Evolutionary conservation across 1,284 basidiomycete genomes (phyloP).

Genomic region (Microbotryum lychnidis-dioicae): DNA sequence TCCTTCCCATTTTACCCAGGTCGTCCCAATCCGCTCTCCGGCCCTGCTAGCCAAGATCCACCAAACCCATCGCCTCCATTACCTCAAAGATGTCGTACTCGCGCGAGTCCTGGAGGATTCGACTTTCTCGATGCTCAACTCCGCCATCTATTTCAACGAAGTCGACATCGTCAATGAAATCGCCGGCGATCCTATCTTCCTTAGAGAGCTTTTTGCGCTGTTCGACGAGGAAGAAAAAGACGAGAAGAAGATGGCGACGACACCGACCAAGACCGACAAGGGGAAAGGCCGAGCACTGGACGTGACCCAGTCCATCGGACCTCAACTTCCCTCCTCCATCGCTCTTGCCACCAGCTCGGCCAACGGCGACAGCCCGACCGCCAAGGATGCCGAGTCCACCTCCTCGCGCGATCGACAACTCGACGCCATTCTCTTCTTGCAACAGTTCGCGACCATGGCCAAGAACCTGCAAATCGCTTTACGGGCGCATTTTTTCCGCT

Average conservation of each 20-base stretch:
- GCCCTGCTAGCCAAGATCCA: slow-evolving; percentile 78
- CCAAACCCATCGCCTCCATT: slow-evolving; percentile 90
- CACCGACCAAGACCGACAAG: neutral
- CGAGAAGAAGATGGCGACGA: neutral
- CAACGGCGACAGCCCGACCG: neutral
- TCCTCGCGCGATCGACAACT: slow-evolving; percentile 35
- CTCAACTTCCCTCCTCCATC: slow-evolving; percentile 18
- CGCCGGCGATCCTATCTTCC: slow-evolving; percentile 64
- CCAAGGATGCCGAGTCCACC: neutral
- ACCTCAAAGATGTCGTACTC: slow-evolving; percentile 95
- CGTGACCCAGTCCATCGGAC: slow-evolving; percentile 21
- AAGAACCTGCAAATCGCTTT: slow-evolving; percentile 89
- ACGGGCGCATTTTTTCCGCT: slow-evolving; percentile 79
- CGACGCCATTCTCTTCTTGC: slow-evolving; percentile 76
- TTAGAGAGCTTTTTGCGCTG: slow-evolving; percentile 66
- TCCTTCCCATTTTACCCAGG: slow-evolving; percentile 66
- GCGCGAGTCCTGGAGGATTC: slow-evolving; percentile 90
- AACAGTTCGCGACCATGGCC: slow-evolving; percentile 89
- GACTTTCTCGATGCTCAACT: slow-evolving; percentile 93
- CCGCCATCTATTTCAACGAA: slow-evolving; percentile 97
- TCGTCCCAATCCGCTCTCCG: slow-evolving; percentile 67
- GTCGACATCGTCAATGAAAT: slow-evolving; percentile 93
- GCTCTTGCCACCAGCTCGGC: neutral
- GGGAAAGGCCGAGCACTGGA: neutral
- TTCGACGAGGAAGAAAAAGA: slow-evolving; percentile 53